These are phyloP conservation scores for Nidularia pulvinata DNA, from an alignment of 768 basidiomycete species.

Conservation along the genomic window DNA sequence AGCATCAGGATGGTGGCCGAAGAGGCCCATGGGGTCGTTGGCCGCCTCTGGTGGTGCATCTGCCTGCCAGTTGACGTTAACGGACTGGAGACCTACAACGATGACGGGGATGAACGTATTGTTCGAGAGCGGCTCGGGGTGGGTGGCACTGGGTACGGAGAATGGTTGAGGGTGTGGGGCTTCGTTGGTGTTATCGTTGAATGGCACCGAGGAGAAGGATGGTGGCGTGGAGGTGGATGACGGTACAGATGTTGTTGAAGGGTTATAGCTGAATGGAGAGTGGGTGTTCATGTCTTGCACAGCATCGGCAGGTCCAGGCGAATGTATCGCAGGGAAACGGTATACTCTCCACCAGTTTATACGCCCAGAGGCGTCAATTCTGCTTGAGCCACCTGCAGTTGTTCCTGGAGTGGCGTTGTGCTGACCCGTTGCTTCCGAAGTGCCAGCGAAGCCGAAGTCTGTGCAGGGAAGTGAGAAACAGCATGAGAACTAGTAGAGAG, in stretches of 20 bases:
- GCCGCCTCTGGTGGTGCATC: constrained; percentile 13
- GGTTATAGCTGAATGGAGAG: no score
- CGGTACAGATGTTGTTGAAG: neutral
- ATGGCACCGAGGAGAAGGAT: neutral
- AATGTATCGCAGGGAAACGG: constrained; percentile 70
- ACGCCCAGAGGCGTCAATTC: constrained; percentile 33
- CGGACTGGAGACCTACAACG: constrained; percentile 80
- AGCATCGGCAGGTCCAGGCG: constrained; percentile 13
- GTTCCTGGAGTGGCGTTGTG: neutral
- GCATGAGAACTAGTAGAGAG: neutral
- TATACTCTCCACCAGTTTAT: constrained; percentile 87
- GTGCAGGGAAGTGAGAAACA: neutral
- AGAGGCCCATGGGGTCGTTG: constrained; percentile 15
- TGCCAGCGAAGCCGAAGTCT: no score
- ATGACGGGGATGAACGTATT: constrained; percentile 78
- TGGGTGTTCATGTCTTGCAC: no score
- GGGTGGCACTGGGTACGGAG: neutral
- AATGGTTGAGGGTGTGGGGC: neutral
- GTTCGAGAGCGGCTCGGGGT: neutral
- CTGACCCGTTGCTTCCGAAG: no score
- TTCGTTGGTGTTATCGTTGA: neutral
- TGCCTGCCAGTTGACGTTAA: constrained; percentile 36
- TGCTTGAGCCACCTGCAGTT: constrained; percentile 14
- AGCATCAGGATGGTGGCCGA: constrained; percentile 6
- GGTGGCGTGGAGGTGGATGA: neutral